Evolutionary conservation across 306 rosid species (phyloP), one percentile per base, ranked within the genome.

Genomic region (Rosa persica): DNA sequence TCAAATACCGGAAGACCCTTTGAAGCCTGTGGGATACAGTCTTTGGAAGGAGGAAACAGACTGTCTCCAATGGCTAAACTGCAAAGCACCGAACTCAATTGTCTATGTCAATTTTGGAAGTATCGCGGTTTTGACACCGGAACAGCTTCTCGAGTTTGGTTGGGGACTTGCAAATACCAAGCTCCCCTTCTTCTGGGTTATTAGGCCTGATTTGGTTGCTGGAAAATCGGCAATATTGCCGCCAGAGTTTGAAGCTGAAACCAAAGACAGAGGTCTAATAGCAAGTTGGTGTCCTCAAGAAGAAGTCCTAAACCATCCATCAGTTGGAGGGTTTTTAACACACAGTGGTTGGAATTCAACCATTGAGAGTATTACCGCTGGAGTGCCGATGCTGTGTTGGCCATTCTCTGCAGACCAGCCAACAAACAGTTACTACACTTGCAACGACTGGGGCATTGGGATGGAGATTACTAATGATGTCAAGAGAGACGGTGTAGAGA

Each of bases 281-380:
- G 58, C 58, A 52, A 52, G 58, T 52, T 52, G 58, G 58, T 47
- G 57, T n/a, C 22, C 57, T n/a, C 57, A 51, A 49, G 57, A 51
- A 19, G n/a, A 51, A 51, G 57, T 51, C 22, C 57, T 51, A 51
- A 49, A 49, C n/a, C 57, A 51, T 19, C 57, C 34, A 2, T 57
- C 64, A 58, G 12, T 54, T 8, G 61, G 61, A 20, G 61, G 27
- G 25, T 54, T 54, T 54, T n/a, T 54, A 20, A 54, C 61, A 54
- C 61, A 54, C 61, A 7, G 65, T 11, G 65, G 65, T 23, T 58
- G 65, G 65, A 58, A 58, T 23, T 58, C 65, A 58, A 58, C 30
- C 65, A 58, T 58, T 22, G 30, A 58, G 34, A 22, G 65, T 58
- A 12, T 58, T 8, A 58, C 65, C 8, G 65, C 65, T 23, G 65